Percentiles rank a stretch among this genome's conserved stretches.
Evolutionary conservation across 1,284 basidiomycete species (phyloP).

Genomic region (Fomitopsis betulina): DNA sequence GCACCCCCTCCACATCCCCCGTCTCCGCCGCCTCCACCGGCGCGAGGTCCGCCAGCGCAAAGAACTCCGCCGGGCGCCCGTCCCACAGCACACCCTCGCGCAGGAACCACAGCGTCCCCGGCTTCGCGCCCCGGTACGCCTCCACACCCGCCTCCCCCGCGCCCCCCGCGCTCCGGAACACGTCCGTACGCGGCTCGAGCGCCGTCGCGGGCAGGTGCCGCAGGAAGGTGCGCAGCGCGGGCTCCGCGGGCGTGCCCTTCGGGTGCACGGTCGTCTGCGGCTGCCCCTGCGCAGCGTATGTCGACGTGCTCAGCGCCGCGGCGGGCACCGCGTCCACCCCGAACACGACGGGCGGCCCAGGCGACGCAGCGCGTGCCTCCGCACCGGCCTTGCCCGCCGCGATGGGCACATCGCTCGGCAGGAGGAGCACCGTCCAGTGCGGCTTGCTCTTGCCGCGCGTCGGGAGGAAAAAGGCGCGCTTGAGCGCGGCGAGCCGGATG

Average conservation of each 20-base stretch:
- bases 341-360: slow-evolving; percentile 50
- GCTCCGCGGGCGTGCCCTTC: slow-evolving; percentile 49
- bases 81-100: slow-evolving; percentile 65
- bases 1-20: slow-evolving; percentile 43
- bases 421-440: slow-evolving; percentile 62
- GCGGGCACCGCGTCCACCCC: slow-evolving; percentile 51
- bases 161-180: slow-evolving; percentile 48
- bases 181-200: slow-evolving; percentile 43
- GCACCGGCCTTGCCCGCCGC: slow-evolving; percentile 30
- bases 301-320: slow-evolving; percentile 33
- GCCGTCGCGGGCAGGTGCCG: slow-evolving; percentile 40
- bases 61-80: slow-evolving; percentile 71
- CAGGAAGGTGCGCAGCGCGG: slow-evolving; percentile 48
- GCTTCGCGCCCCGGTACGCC: slow-evolving; percentile 65
- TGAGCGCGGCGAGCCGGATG: slow-evolving; percentile 41
- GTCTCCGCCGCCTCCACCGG: slow-evolving; percentile 26
- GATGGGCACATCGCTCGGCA: slow-evolving; percentile 43
- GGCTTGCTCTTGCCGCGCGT: slow-evolving; percentile 61
- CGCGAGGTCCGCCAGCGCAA: slow-evolving; percentile 56
- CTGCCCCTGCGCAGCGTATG: slow-evolving; percentile 24
- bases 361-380: slow-evolving; percentile 15
- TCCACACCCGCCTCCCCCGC: slow-evolving; percentile 39
- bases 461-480: slow-evolving; percentile 59
- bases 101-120: slow-evolving; percentile 70
- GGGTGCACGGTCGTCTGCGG: slow-evolving; percentile 24